Percentiles rank a stretch among this genome's conserved stretches.
Conservation (phyloP, 2,329 filamentous ascomycete genomes). For the Colletotrichum spinosum region DNA sequence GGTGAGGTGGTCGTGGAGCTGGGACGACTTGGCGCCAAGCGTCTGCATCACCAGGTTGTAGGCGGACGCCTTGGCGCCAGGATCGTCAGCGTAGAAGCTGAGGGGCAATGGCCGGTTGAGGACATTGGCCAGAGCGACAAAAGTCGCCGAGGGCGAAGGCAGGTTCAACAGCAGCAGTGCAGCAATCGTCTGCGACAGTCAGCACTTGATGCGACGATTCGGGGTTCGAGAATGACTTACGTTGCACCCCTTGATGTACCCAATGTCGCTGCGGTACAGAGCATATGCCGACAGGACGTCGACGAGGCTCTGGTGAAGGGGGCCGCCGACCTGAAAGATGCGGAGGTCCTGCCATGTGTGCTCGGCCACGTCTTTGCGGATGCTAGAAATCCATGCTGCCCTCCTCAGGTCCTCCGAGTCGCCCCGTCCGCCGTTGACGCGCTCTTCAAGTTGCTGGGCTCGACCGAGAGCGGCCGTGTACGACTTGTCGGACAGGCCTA, state of each 20-base stretch:
- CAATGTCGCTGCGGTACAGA: conserved; percentile 86
- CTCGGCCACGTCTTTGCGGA: conserved; percentile 72
- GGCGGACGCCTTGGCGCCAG: conserved; percentile 74
- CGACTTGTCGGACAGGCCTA: conserved; percentile 74
- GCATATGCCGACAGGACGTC: conserved; percentile 83
- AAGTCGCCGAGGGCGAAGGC: conserved; percentile 70
- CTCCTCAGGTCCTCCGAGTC: conserved; percentile 66
- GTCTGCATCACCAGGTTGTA: conserved; percentile 78
- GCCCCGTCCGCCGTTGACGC: conserved; percentile 63
- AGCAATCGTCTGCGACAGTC: conserved; percentile 70
- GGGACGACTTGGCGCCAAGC: conserved; percentile 72
- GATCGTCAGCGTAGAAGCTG: conserved; percentile 79
- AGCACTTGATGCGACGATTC: conserved; percentile 28
- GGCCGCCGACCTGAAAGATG: conserved; percentile 76
- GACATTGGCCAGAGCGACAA: conserved; percentile 79
- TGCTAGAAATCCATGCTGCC: conserved; percentile 71
- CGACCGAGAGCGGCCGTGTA: conserved; percentile 78
- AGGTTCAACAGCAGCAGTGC: conserved; percentile 80
- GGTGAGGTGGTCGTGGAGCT: conserved; percentile 73
- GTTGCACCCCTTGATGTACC: conserved; percentile 80
- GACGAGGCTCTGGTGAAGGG: conserved; percentile 74
- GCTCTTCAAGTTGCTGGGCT: conserved; percentile 71
- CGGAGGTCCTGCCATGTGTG: conserved; percentile 77
- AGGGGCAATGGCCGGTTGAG: conserved; percentile 81
- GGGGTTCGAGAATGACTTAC: conserved; percentile 60